Percentiles rank a stretch among this genome's conserved stretches.
Evolutionary conservation across 2,329 filamentous ascomycete species (phyloP).

Genomic region (Penicillium sp.): DNA sequence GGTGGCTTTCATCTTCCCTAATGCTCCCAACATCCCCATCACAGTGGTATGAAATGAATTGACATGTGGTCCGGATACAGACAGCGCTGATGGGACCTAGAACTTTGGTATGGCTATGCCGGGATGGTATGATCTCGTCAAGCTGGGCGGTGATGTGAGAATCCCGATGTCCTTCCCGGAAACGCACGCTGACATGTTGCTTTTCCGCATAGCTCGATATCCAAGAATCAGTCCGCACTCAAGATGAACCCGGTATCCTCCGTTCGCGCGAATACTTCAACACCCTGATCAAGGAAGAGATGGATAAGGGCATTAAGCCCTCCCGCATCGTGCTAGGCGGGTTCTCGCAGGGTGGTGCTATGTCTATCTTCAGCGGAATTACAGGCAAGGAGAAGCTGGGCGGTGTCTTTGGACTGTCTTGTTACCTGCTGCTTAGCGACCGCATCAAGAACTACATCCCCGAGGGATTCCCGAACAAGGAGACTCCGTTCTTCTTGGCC

Average conservation of each 20-base stretch:
- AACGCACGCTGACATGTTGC: background rate
- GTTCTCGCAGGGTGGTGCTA: slow-evolving; percentile 75
- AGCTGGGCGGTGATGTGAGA: slow-evolving; percentile 44
- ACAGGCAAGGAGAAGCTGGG: slow-evolving; percentile 73
- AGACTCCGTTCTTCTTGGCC: slow-evolving; percentile 83
- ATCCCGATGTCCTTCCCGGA: background rate
- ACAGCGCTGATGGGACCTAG: slow-evolving; percentile 41
- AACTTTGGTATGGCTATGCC: slow-evolving; percentile 79
- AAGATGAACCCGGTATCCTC: slow-evolving; percentile 68
- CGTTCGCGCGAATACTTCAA: slow-evolving; percentile 74
- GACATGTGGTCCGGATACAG: background rate
- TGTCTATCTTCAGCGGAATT: slow-evolving; percentile 77
- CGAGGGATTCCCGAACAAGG: slow-evolving; percentile 61
- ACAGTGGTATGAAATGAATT: slow-evolving; percentile 64
- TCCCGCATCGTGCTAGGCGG: slow-evolving; percentile 77
- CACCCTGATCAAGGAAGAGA: slow-evolving; percentile 74
- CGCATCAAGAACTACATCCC: slow-evolving; percentile 61
- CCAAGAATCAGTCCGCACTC: slow-evolving; percentile 40
- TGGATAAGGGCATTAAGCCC: slow-evolving; percentile 75
- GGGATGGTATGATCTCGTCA: slow-evolving; percentile 57
- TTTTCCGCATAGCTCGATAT: slow-evolving; percentile 35
- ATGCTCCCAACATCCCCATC: slow-evolving; percentile 83
- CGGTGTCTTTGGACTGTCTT: slow-evolving; percentile 84
- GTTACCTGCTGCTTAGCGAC: slow-evolving; percentile 72
- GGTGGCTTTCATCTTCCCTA: slow-evolving; percentile 91